Percentiles rank a stretch among this genome's conserved stretches.
Evolutionary conservation across 345 rosid genomes (phyloP).

Genomic region (Isatis tinctoria): DNA sequence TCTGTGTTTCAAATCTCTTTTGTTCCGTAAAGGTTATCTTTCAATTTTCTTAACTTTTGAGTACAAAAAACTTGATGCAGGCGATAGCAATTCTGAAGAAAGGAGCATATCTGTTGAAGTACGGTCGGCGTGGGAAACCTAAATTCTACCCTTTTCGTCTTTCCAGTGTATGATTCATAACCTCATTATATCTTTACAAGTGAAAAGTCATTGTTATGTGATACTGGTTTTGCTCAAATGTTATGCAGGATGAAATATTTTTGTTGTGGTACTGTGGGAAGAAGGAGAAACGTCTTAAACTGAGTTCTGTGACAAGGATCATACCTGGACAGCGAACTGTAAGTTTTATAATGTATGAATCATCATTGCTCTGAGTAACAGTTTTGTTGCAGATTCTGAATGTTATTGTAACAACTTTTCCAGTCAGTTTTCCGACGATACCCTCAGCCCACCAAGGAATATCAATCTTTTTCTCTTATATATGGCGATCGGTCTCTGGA

Average conservation of each 20-base stretch:
- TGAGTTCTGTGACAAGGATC: constrained; percentile 59
- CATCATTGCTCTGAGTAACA: neutral
- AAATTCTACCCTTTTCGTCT: constrained; percentile 75
- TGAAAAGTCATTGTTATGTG: neutral
- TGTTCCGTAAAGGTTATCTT: too few relatives aligned
- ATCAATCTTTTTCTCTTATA: constrained; percentile 76
- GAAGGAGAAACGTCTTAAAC: constrained; percentile 58
- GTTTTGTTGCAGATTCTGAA: neutral
- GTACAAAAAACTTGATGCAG: constrained; percentile 22
- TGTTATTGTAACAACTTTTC: constrained; percentile 21
- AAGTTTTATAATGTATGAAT: constrained; percentile 33
- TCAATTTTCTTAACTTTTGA: too few relatives aligned
- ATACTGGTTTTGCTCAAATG: neutral
- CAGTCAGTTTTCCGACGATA: constrained; percentile 71
- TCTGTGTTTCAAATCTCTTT: neutral
- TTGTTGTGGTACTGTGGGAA: constrained; percentile 67
- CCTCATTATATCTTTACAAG: neutral
- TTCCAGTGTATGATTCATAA: constrained; percentile 40
- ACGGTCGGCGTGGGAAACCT: constrained; percentile 75
- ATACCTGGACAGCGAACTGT: constrained; percentile 82
- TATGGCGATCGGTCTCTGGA: constrained; percentile 69
- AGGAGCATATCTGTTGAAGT: constrained; percentile 67
- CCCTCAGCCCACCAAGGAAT: constrained; percentile 76
- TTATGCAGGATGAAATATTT: constrained; percentile 47
- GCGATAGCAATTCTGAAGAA: constrained; percentile 67